Evolutionary conservation across 768 basidiomycete genomes (phyloP), one percentile per base, ranked within the genome.

Genomic region (Pulveroboletus sp.): DNA sequence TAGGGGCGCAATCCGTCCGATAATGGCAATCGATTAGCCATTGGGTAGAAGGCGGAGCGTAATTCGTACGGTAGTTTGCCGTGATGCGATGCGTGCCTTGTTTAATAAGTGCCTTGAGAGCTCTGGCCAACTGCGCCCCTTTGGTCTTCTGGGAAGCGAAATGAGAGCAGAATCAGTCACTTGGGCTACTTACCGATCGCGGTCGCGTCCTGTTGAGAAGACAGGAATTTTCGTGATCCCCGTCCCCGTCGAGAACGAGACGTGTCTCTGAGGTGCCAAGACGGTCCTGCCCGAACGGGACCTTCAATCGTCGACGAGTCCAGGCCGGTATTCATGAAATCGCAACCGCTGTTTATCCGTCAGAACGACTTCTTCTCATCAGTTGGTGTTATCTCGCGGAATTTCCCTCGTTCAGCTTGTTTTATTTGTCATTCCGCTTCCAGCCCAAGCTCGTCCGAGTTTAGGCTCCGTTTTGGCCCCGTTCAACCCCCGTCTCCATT

Each of bases 171-270:
- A n/a, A n/a, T n/a, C n/a, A n/a, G n/a, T n/a, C 16, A 10, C 37
- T 51, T 1, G 26, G 23, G 6, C 27, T 6, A 43, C 6, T 32
- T 57, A 35, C 54, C 52, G 54, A 40, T 54, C 41, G 41, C 19
- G 29, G 35, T 22, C 8, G 7, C 3, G 31, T 29, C 30, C 16
- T 36, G 43, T n/a, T n/a, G n/a, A n/a, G n/a, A n/a, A n/a, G n/a
- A n/a, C n/a, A n/a, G n/a, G n/a, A n/a, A n/a, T n/a, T n/a, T n/a
- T n/a, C n/a, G n/a, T n/a, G n/a, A n/a, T n/a, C n/a, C n/a, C n/a
- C n/a, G 63, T 62, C 61, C 59, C 61, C 61, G 61, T 61, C 55
- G n/a, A 50, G 17, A 16, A 34, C 9, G 20, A 20, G 30, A 46
- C 36, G 42, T 29, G 12, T 12, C 6, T 26, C 41, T 49, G 54